Percentiles rank a stretch among this genome's conserved stretches.
phyloP scores from a whole-genome alignment of 306 rosid genomes.

The Begonia loranthoides region DNA sequence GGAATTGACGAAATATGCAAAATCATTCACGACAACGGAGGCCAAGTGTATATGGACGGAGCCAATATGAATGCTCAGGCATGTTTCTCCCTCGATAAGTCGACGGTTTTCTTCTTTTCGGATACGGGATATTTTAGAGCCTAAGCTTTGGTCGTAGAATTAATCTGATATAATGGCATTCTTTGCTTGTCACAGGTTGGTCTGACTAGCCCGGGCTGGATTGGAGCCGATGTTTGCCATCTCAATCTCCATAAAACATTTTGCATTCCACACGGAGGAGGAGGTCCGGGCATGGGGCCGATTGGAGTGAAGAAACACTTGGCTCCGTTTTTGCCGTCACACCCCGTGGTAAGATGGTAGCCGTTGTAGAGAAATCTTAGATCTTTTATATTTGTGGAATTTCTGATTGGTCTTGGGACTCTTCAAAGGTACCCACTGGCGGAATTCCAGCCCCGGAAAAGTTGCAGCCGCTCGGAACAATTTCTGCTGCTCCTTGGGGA shows the following conservation, averaged over 20 bases:
- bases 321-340: constrained; percentile 97
- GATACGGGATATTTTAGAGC: too few species aligned
- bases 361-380: too few species aligned
- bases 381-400: constrained; percentile 5
- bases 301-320: constrained; percentile 99
- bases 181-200: constrained; percentile 54
- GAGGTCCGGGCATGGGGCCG: constrained; percentile 99
- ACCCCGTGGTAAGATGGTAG: constrained; percentile 65
- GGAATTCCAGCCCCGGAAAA: constrained; percentile 85
- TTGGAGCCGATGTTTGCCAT: constrained; percentile 99
- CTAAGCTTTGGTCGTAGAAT: too few species aligned
- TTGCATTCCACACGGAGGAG: constrained; percentile 99
- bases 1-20: constrained; percentile 96
- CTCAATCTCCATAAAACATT: constrained; percentile 98
- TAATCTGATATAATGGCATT: too few species aligned
- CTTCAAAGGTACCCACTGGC: constrained; percentile 64
- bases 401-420: neutral
- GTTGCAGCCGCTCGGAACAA: constrained; percentile 81
- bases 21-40: constrained; percentile 98
- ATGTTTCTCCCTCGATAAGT: constrained; percentile 6
- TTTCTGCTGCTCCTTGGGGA: constrained; percentile 99
- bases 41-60: constrained; percentile 99
- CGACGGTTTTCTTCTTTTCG: too few species aligned
- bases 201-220: constrained; percentile 95
- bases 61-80: constrained; percentile 99